Base-by-base conservation (phyloP, 345 rosid genomes). In the Diplotaxis tenuifolia region DNA sequence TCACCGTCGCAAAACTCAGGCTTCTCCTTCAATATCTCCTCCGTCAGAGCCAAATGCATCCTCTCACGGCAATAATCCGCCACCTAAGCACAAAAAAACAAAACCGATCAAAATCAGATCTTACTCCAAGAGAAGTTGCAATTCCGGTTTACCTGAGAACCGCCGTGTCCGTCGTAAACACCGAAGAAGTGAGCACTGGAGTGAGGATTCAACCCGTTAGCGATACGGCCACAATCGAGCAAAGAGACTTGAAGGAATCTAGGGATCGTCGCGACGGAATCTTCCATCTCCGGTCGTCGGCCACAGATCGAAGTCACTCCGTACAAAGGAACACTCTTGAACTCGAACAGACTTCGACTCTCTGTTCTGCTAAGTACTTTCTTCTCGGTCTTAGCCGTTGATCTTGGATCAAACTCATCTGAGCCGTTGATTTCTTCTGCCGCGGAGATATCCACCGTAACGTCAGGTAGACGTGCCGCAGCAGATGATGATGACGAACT, bases 131-230 rank as follows among this genome's bases (percentile, higher is more conserved):
- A 34, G 16, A n/a, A 7, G 7, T 16, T 47, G 40, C 47, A 38
- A 38, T 49, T 14, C 2, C 23, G 12, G 15, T 53, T 21, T 10
- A 89, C 93, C 89, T 89, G 89, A 78, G 78, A 78, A 27, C 97
- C 97, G 5, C 96, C 92, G 72, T 88, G 96, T 55, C 92, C 96
- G 58, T 92, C 97, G 34, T 85, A 89, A 21, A 91, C 92, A 42
- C 93, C 96, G 67, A 81, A 86, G 83, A 92, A 89, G 78, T 85
- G 89, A 40, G 81, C 81, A 15, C 66, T 60, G 5, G 68, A 63
- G 62, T 78, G 72, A 22, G 77, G 79, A 65, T 79, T 68, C 29
- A 15, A 42, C 7, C 81, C 83, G 22, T 54, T 75, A 0, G 59
- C 16, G 56, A 64, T 60, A 6, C 49, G 65, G 25, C 7, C 58